phyloP scores from a whole-genome alignment of 2,329 filamentous ascomycete genomes.

The Clonostachys rosea region DNA sequence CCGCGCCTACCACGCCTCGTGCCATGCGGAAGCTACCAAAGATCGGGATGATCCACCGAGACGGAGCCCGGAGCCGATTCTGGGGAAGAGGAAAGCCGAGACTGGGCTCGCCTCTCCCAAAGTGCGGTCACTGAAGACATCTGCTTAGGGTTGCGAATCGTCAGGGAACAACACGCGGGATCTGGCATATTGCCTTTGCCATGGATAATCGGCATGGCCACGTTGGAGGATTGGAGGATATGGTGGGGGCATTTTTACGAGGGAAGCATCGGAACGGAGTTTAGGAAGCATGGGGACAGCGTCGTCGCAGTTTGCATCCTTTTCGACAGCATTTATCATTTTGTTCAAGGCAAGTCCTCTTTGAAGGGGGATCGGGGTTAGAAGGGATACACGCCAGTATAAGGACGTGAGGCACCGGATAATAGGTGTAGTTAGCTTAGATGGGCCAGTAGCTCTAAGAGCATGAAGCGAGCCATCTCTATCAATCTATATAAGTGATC shows the following conservation, averaged over 20 bases:
- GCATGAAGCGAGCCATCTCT: too few species aligned
- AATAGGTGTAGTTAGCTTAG: too few species aligned
- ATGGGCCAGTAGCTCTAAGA: too few species aligned
- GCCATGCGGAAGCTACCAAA: slow-evolving; percentile 76
- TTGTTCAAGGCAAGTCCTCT: too few species aligned
- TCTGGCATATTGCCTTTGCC: not conserved
- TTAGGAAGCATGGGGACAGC: not conserved
- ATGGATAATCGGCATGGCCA: too few species aligned
- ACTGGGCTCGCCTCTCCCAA: slow-evolving; percentile 37
- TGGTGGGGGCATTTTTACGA: not conserved
- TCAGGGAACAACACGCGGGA: not conserved
- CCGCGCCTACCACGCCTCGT: slow-evolving; percentile 85
- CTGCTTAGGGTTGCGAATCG: slow-evolving; percentile 11
- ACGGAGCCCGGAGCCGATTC: slow-evolving; percentile 57
- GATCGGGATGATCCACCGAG: slow-evolving; percentile 44
- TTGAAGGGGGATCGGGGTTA: too few species aligned
- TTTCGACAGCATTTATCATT: too few species aligned
- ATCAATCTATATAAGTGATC: too few species aligned
- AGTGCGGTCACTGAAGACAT: slow-evolving; percentile 26
- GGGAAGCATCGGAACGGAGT: not conserved
- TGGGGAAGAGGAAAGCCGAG: slow-evolving; percentile 75
- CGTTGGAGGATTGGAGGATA: not conserved
- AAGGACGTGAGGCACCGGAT: too few species aligned
- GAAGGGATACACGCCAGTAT: too few species aligned
- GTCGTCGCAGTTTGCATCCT: too few species aligned